Conservation (phyloP, 2,329 filamentous ascomycete species). For the Nigrospora osmanthi region DNA sequence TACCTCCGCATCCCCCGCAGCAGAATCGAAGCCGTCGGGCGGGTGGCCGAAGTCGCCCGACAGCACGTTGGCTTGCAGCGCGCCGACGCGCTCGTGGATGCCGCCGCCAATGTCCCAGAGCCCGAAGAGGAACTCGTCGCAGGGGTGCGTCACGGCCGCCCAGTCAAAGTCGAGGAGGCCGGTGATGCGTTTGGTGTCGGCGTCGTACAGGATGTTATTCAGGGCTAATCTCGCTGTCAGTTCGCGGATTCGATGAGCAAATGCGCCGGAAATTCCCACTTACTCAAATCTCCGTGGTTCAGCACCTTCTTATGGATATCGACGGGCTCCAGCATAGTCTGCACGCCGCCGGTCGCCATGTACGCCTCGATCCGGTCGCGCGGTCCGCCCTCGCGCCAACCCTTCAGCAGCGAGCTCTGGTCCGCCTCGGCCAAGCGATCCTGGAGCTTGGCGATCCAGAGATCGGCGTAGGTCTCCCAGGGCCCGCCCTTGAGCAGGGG, state of each 20-base stretch:
- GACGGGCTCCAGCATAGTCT: conserved; percentile 7
- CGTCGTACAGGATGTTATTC: conserved; percentile 18
- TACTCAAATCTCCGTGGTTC: conserved; percentile 19
- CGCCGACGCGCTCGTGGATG: background rate
- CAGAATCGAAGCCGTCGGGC: background rate
- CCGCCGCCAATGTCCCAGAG: conserved; percentile 12
- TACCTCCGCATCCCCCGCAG: background rate
- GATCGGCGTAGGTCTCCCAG: conserved; percentile 2
- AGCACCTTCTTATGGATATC: conserved; percentile 7
- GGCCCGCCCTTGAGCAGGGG: conserved; percentile 3
- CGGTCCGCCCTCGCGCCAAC: conserved; percentile 1
- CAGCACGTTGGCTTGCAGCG: background rate
- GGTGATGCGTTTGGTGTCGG: conserved; percentile 9
- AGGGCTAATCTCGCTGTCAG: conserved; percentile 7
- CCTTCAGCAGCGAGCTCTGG: conserved; percentile 2
- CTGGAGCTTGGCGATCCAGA: conserved; percentile 1
- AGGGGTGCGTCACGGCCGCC: conserved; percentile 12
- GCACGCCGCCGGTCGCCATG: conserved; percentile 5
- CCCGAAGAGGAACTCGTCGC: conserved; percentile 15
- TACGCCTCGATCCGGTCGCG: conserved; percentile 4
- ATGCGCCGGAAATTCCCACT: background rate
- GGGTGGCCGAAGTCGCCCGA: background rate
- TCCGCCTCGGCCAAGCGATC: conserved; percentile 3
- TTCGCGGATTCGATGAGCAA: background rate
- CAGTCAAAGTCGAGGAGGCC: conserved; percentile 20